Evolutionary conservation across 768 basidiomycete genomes (phyloP), one percentile per base, ranked within the genome.

Genomic region (Daedaleopsis sinensis): DNA sequence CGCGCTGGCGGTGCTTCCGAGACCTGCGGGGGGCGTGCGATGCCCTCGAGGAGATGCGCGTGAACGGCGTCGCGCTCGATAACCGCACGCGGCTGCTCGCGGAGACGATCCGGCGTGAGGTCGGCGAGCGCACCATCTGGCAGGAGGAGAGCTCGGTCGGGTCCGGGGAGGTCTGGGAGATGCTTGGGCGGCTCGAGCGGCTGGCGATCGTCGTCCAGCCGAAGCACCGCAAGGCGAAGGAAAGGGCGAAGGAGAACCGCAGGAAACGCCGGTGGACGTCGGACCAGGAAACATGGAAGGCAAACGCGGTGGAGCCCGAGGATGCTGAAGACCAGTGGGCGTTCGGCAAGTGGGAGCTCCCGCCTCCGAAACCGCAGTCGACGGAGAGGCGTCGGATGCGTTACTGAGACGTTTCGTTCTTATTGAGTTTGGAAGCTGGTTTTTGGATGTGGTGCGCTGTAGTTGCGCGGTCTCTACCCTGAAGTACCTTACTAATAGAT

Each of bases 1-100:
- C 91, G n/a, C 85, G 85, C 19, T 98, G 96, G 96, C 74, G 78
- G 9, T 85, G 81, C 57, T 93, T 96, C 78, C 84, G 84, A n/a
- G 93, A 96, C 75, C 75, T 95, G 38, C 80, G 82, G 49, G 91
- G 90, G 27, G 87, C 94, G 0, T 83, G 83, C 55, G 81, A 84
- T 19, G 85, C 88, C 6, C 73, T 96, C 18, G 82, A 87, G 59
- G 94, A 96, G 72, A 96, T 97, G 94, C 73, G 77, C 23, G 79
- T 86, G 42, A 93, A 95, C 66, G 91, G 90, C 15, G 86, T 96
- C 13, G 80, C 79, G 38, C 74, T 83, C 44, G 87, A 95, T 67
- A 70, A 68, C 16, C 77, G 75, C 43, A 95, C 93, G 1, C 80
- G 83, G 12, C 76, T 76, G 27, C 70, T 94, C 18, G 80, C 88